Evolutionary conservation across 2,329 filamentous ascomycete genomes (phyloP).

Genomic region (Colletotrichum sublineola): DNA sequence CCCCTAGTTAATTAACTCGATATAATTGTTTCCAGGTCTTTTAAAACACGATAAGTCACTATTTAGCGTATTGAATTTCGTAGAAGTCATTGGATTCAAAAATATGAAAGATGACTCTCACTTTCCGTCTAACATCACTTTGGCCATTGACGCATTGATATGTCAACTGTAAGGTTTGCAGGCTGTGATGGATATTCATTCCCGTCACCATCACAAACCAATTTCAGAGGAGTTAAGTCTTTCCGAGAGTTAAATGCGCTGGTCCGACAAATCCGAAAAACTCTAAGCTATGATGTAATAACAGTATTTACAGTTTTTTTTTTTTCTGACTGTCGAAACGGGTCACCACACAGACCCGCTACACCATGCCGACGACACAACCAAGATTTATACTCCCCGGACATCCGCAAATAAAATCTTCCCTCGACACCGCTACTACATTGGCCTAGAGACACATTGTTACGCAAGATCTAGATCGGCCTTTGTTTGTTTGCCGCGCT

Average conservation of each 20-base stretch:
- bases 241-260: not conserved
- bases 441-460: not conserved
- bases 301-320: not conserved
- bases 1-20: no score
- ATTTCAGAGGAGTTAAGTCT: not conserved
- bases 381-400: conserved; percentile 25
- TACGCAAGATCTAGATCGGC: not conserved
- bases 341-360: conserved; percentile 40
- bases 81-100: not conserved
- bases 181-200: no score
- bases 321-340: conserved; percentile 3
- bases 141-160: not conserved
- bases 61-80: not conserved
- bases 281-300: conserved; percentile 40
- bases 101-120: not conserved
- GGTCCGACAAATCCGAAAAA: conserved; percentile 20
- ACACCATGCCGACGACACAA: conserved; percentile 30
- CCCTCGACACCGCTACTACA: not conserved
- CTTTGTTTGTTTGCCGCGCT: not conserved
- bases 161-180: not conserved
- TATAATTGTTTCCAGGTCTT: not conserved
- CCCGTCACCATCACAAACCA: no score
- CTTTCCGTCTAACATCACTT: not conserved
- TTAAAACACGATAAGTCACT: not conserved
- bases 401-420: conserved; percentile 30